These are phyloP conservation scores for Rhodamnia argentea DNA, from an alignment of 345 rosid species.

Conservation along the genomic window DNA sequence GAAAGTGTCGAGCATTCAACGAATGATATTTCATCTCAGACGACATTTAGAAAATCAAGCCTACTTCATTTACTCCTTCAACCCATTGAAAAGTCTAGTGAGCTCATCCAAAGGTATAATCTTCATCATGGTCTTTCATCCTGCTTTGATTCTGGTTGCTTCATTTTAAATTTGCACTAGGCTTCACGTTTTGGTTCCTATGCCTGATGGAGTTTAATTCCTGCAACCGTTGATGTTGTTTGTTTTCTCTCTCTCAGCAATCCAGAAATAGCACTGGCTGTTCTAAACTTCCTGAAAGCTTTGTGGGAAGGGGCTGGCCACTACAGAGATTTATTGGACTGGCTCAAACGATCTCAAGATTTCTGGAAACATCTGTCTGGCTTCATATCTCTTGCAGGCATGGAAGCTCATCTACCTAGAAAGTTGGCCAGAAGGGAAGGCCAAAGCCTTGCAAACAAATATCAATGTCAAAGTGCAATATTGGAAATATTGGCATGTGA, in stretches of 20 bases:
- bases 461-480: slow-evolving; percentile 56
- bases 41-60: slow-evolving; percentile 27
- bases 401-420: slow-evolving; percentile 23
- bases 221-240: neutral
- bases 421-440: slow-evolving; percentile 30
- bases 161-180: neutral
- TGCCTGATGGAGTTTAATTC: neutral
- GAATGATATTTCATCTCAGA: slow-evolving; percentile 20
- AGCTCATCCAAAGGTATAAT: slow-evolving; percentile 57
- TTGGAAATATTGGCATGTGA: slow-evolving; percentile 77
- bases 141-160: neutral
- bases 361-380: slow-evolving; percentile 64
- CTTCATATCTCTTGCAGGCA: slow-evolving; percentile 24
- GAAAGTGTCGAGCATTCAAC: slow-evolving; percentile 20
- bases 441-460: slow-evolving; percentile 32
- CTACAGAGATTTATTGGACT: slow-evolving; percentile 39
- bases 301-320: slow-evolving; percentile 91
- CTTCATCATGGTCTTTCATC: neutral
- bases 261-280: slow-evolving; percentile 37
- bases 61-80: slow-evolving; percentile 37
- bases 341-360: slow-evolving; percentile 35
- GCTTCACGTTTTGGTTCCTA: neutral
- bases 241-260: slow-evolving; percentile 36
- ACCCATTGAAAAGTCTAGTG: slow-evolving; percentile 42
- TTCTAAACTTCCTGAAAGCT: slow-evolving; percentile 67